These are phyloP conservation scores for Lichtheimia corymbifera DNA, from an alignment of 371 early-diverging fungal species.

Conservation along the genomic window DNA sequence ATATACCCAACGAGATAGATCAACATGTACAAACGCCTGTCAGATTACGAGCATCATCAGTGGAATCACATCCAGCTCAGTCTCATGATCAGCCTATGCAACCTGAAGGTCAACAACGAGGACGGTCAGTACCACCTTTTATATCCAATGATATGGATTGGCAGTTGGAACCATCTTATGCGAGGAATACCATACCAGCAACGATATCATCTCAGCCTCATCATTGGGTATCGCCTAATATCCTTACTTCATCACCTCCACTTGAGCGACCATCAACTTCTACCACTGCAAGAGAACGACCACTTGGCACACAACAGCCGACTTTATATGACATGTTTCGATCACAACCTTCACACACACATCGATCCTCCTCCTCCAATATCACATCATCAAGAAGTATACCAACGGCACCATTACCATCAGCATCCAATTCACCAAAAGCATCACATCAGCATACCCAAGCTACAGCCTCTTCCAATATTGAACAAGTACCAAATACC, in stretches of 20 bases:
- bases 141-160: background rate
- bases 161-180: background rate
- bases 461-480: no score
- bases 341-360: background rate
- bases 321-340: constrained; percentile 8
- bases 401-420: no score
- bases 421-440: background rate
- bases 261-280: no score
- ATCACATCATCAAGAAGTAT: no score
- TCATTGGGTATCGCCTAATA: background rate
- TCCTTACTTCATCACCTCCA: no score
- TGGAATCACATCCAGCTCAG: background rate
- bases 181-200: background rate
- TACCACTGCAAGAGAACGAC: background rate
- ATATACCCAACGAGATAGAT: no score
- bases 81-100: background rate
- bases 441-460: no score
- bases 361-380: background rate
- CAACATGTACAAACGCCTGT: background rate
- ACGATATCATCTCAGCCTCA: background rate
- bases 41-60: background rate
- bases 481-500: no score
- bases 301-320: background rate
- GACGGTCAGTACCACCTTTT: background rate
- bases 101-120: background rate